Percentiles rank a stretch among this genome's conserved stretches.
Evolutionary conservation across 129 eudicot genomes (phyloP).

Genomic region (Helianthus annuus): HanXRQr2.0-SUNRISE NC_035435.2:39464048-39464547

Average conservation of each 20-base stretch:
- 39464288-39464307: conserved; percentile 55
- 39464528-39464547: conserved; percentile 15
- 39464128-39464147: conserved; percentile 56
- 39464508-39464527: conserved; percentile 3
- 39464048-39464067: conserved; percentile 84
- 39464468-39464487: conserved; percentile 29
- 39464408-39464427: conserved; percentile 13
- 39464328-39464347: conserved; percentile 62
- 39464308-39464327: conserved; percentile 65
- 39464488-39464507: not conserved
- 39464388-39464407: not conserved
- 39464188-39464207: conserved; percentile 69
- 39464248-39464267: conserved; percentile 37
- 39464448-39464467: conserved; percentile 13
- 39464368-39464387: not conserved
- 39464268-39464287: conserved; percentile 45
- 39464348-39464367: conserved; percentile 42
- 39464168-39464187: conserved; percentile 73
- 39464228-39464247: conserved; percentile 31
- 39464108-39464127: conserved; percentile 37
- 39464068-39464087: conserved; percentile 66
- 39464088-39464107: conserved; percentile 44
- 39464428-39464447: conserved; percentile 35
- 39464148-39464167: conserved; percentile 59
- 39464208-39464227: conserved; percentile 62